These are phyloP conservation scores for Quercus robur DNA, from an alignment of 306 rosid species.

Conservation along the genomic window DNA sequence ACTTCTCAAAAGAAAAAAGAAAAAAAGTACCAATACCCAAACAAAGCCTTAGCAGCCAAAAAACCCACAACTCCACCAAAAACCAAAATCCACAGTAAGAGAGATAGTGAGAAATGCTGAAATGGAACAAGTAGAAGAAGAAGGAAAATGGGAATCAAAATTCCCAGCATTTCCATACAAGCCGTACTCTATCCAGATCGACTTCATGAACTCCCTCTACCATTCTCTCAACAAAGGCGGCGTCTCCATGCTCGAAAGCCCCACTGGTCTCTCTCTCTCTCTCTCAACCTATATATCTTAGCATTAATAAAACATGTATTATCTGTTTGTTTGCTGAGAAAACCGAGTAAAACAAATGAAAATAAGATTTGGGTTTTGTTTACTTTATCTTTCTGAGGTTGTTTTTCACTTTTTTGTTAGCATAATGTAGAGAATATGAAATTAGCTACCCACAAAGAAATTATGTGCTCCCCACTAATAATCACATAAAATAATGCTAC, in stretches of 20 bases:
- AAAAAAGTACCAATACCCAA: background rate
- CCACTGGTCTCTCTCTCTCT: conserved; percentile 53
- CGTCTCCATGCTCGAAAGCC: conserved; percentile 90
- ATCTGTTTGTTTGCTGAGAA: background rate
- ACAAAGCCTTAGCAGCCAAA: background rate
- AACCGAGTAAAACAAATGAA: background rate
- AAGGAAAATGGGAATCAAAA: conserved; percentile 19
- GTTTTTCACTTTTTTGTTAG: background rate
- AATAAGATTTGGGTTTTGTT: background rate
- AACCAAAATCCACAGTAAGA: background rate
- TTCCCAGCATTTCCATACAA: conserved; percentile 75
- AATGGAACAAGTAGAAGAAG: conserved; percentile 27
- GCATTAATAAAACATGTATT: background rate
- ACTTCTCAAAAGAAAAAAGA: too few relatives aligned
- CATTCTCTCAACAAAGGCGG: conserved; percentile 71
- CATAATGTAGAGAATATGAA: background rate
- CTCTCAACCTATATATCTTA: background rate
- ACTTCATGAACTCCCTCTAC: conserved; percentile 83
- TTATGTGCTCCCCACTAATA: too few relatives aligned
- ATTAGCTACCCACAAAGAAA: background rate
- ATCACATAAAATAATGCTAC: background rate
- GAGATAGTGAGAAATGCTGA: conserved; percentile 28
- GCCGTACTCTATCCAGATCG: conserved; percentile 79
- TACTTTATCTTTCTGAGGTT: background rate
- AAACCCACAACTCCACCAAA: background rate